These are phyloP conservation scores for Leishmania turanica DNA, from an alignment of 208 protist genomes.

Conservation along the genomic window DNA sequence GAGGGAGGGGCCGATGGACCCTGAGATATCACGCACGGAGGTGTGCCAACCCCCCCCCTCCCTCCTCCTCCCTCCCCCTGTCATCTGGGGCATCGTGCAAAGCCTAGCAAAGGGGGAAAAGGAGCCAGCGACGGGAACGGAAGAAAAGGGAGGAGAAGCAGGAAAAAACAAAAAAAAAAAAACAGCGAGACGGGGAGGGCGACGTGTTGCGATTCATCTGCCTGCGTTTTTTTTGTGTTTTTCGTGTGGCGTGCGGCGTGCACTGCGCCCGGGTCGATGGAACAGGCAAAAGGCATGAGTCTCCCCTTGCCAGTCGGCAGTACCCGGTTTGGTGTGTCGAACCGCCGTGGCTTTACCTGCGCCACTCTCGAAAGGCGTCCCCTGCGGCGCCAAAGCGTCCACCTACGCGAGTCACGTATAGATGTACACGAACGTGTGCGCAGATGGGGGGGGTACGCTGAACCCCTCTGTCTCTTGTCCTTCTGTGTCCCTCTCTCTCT, in stretches of 20 bases:
- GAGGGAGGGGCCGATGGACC: too few species aligned
- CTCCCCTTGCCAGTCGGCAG: not conserved
- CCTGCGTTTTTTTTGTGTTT: too few species aligned
- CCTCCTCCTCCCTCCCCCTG: too few species aligned
- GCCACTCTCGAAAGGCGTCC: not conserved
- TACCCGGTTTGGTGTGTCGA: not conserved
- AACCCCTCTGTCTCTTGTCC: not conserved
- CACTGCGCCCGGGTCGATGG: not conserved
- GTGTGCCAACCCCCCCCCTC: too few species aligned
- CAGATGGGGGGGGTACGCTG: not conserved
- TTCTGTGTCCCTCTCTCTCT: not conserved
- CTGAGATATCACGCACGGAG: not conserved
- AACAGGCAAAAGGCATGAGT: not conserved
- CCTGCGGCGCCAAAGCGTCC: not conserved
- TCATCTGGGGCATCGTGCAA: not conserved
- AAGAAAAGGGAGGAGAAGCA: not conserved
- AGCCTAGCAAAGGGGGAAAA: not conserved
- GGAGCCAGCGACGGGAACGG: not conserved
- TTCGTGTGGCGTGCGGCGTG: not conserved
- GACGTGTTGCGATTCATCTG: not conserved
- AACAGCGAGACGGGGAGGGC: too few species aligned
- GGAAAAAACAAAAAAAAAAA: not conserved
- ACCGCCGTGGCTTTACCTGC: not conserved
- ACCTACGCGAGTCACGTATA: not conserved
- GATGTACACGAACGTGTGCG: not conserved